Conservation (phyloP, 192 early-diverging fungal genomes). For the Coemansia sp. region DNA sequence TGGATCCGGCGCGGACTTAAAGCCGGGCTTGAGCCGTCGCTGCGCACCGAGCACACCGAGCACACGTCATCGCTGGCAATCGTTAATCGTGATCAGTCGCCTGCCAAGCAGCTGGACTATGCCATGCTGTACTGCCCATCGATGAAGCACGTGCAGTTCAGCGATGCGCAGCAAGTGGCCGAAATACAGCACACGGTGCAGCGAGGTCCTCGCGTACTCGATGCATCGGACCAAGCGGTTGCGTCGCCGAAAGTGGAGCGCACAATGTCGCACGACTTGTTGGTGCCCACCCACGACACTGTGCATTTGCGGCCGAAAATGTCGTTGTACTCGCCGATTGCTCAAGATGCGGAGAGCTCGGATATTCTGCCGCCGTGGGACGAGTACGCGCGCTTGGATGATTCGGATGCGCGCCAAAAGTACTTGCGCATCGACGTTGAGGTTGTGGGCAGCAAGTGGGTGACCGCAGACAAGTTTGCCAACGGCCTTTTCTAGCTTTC, state of each 20-base stretch:
- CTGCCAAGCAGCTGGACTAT: conserved; percentile 14
- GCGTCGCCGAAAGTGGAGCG: conserved; percentile 13
- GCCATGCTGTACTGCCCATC: conserved; percentile 53
- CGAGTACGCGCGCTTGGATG: conserved; percentile 26
- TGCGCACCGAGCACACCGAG: not conserved
- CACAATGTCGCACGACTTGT: conserved; percentile 4
- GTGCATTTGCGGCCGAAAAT: conserved; percentile 29
- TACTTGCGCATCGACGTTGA: conserved; percentile 74
- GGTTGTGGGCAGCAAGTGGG: conserved; percentile 61
- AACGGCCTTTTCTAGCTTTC: conserved; percentile 26
- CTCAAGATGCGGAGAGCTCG: not conserved
- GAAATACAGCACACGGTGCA: conserved; percentile 2
- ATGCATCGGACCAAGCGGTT: conserved; percentile 12
- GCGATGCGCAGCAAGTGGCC: conserved; percentile 14
- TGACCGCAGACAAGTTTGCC: conserved; percentile 54
- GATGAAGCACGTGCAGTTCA: conserved; percentile 51
- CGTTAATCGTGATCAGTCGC: conserved; percentile 4
- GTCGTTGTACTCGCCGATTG: conserved; percentile 52
- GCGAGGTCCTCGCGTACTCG: conserved; percentile 28
- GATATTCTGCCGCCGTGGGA: conserved; percentile 50
- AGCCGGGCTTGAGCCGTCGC: not conserved
- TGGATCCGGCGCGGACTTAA: conserved; percentile 43
- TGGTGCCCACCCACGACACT: not conserved
- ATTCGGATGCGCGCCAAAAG: conserved; percentile 24
- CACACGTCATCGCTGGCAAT: conserved; percentile 24